These are phyloP conservation scores for Quercus parvula DNA, from an alignment of 306 rosid species.

Conservation along the genomic window DNA sequence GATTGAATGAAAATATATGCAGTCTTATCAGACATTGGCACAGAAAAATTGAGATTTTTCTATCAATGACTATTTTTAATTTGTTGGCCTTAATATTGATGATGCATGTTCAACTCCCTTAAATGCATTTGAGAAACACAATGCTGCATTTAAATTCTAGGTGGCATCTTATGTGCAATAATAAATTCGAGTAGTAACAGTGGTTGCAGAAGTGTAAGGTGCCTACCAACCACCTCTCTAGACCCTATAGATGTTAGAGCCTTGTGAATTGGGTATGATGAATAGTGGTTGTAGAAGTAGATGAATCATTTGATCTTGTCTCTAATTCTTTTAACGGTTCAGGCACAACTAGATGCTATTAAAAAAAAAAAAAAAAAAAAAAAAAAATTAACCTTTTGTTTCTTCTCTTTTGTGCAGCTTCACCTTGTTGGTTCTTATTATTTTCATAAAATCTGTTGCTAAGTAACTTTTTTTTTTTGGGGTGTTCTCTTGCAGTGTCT, in stretches of 20 bases:
- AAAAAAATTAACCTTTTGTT: background rate
- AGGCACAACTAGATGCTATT: background rate
- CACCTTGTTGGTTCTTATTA: background rate
- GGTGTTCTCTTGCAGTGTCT: constrained; percentile 56
- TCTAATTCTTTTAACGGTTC: background rate
- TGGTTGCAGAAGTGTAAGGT: background rate
- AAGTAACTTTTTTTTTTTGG: constrained; percentile 6
- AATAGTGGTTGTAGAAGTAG: background rate
- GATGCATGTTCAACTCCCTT: background rate
- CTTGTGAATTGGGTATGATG: too few species aligned
- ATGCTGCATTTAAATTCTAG: background rate
- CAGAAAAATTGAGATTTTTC: background rate
- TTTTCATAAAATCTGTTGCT: background rate
- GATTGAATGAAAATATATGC: too few species aligned
- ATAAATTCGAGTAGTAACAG: background rate
- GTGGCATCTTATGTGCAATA: background rate
- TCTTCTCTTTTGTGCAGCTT: background rate
- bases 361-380: too few species aligned
- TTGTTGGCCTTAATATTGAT: background rate
- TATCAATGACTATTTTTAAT: background rate
- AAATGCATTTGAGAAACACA: background rate
- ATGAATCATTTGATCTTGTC: background rate
- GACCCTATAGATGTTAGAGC: too few species aligned
- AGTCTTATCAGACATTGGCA: background rate
- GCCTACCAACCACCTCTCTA: too few species aligned